Base-by-base conservation (phyloP, 176 grass and related monocot genomes). In the Eleusine indica region DNA sequence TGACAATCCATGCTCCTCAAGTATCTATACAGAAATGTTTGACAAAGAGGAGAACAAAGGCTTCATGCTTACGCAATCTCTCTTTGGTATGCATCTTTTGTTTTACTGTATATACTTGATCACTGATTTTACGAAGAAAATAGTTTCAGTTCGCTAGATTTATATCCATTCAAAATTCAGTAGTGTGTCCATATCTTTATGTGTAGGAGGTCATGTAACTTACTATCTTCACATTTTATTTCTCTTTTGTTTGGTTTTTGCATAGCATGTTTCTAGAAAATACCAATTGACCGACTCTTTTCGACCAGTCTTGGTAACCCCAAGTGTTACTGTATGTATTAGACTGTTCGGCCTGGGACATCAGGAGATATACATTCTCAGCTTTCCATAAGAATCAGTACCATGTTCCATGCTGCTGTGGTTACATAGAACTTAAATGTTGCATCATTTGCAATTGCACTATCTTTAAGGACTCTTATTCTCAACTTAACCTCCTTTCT, bases 1-100 rank as follows among this genome's bases (percentile, higher is more conserved):
- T 94, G 66, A 68, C 90, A 38, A 73, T 78, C 38, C 86, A 71
- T 82, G 74, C 82, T 84, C 93, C 93, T 86, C 87, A 71, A 79
- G 67, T 92, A 56, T 87, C 84, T 80, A 49, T 85, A 58, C 93
- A 92, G 73, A 88, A 87, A 85, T 77, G 78, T 52, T 85, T 85
- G 51, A 91, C 84, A 78, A 91, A 91, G 62, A 89, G 90, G 71
- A 84, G 90, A 90, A 92, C 93, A 74, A 94, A 87, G 90, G 79
- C 85, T 65, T 86, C 89, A 29, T 65, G 71, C 74, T 81, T 84
- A 74, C 85, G 4, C 56, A 87, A 78, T 48, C 66, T 78, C 10
- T 62, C 84, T 90, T 83, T 75, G 88, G 88, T 90, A 90, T 47
- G 80, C 66, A 84, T 53, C 66, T 84, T 81, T 84, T 66, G 37